Evolutionary conservation across 2,329 filamentous ascomycete genomes (phyloP), one percentile per base, ranked within the genome.

Genomic region (Fusarium tanahbumbuense): DNA sequence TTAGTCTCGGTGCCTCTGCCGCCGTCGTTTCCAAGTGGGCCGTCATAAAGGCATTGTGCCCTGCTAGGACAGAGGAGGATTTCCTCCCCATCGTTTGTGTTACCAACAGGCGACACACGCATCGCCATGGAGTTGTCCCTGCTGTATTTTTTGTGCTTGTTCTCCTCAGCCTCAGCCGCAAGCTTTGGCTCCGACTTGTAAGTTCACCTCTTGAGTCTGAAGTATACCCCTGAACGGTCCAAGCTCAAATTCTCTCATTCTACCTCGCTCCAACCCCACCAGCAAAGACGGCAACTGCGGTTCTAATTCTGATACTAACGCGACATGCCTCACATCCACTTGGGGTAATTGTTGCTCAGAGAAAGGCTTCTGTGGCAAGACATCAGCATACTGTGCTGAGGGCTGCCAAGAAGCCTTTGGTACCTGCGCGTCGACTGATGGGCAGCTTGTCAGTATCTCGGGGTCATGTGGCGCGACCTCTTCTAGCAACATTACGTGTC

Each of bases 271-370:
- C 13, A 40, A 62, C 40, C 59, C 59, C 55, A 60, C 40, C n/a
- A 62, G 59, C 40, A 53, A 46, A 41, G 59, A 62, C 23, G 59
- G 59, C 20, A 62, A 62, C 45, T 62, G 59, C 52, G 59, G 59
- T 27, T 53, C 59, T 8, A 62, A 62, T 50, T 62, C 59, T 8
- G 59, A 62, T 9, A 53, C 40, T 6, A 62, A 62, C 59, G 59
- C 59, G 37, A 62, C 59, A 62, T 62, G 59, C 40, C 59, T 62
- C 41, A 60, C 55, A 30, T 62, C 59, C 15, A 53, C 55, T 28
- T 62, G 41, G 32, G 59, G 59, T 25, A 62, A 62, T 41, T 62
- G 59, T 41, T 62, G 59, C 46, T 62, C 59, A 25, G 30, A 28
- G 5, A 62, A 60, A 42, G 59, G 59, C 1, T 62, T 53, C 46